A percentile compares a stretch with the other conserved stretches of the same genome.
phyloP scores from a whole-genome alignment of 2,329 filamentous ascomycete species.

The Fusarium sublunatum region DNA sequence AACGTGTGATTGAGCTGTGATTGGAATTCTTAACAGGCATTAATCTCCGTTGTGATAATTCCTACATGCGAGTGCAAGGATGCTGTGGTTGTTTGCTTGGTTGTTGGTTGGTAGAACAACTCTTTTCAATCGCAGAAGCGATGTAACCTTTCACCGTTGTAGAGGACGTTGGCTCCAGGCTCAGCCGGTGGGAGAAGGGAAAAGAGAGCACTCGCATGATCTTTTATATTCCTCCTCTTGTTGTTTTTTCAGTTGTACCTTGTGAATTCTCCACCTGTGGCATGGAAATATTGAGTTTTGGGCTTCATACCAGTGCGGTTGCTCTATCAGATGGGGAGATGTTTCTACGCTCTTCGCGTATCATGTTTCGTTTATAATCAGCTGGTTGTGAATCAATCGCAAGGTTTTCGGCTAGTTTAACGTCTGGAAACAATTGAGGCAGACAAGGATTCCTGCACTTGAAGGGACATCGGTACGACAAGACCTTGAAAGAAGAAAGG shows the following conservation, averaged over 20 bases:
- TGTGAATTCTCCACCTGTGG: not conserved
- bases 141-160: conserved; percentile 18
- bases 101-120: conserved; percentile 4
- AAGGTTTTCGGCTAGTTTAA: conserved; percentile 10
- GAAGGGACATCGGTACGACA: conserved; percentile 7
- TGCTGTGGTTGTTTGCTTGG: conserved; percentile 7
- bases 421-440: conserved; percentile 16
- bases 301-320: not conserved
- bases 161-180: not conserved
- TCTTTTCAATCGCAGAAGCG: conserved; percentile 13
- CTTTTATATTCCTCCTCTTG: not conserved
- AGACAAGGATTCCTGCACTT: conserved; percentile 16
- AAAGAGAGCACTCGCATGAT: not conserved
- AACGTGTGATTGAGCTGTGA: conserved; percentile 20
- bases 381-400: not conserved
- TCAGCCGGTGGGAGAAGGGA: not conserved
- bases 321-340: not conserved
- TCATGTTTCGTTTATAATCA: not conserved
- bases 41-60: conserved; percentile 3
- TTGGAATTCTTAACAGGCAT: conserved; percentile 20
- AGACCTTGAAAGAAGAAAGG: conserved; percentile 16
- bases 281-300: not conserved
- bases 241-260: not conserved
- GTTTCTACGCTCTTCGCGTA: not conserved
- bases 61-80: conserved; percentile 8